A percentile compares a stretch with the other conserved stretches of the same genome.
phyloP scores from a whole-genome alignment of 331 rosid species.

The Prunus yedoensis region DNA sequence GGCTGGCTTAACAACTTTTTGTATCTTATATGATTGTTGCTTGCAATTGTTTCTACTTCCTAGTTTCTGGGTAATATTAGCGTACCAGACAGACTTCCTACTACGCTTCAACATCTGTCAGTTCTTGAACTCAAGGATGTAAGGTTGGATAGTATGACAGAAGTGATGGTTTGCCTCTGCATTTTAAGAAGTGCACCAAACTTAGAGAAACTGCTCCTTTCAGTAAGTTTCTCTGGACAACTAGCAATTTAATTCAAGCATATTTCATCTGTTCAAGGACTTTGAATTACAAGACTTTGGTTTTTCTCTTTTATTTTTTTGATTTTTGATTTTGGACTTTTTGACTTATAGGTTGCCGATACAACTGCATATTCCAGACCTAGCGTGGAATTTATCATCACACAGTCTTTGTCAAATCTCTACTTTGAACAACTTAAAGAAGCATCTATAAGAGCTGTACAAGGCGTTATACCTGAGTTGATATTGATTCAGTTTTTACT shows the following conservation, averaged over 20 bases:
- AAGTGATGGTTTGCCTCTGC: constrained; percentile 11
- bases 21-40: background rate
- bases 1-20: background rate
- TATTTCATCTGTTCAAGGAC: background rate
- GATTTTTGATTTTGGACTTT: background rate
- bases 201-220: constrained; percentile 28
- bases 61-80: constrained; percentile 13
- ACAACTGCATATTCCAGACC: background rate
- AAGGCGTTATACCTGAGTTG: background rate
- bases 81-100: constrained; percentile 25
- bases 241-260: background rate
- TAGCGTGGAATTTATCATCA: background rate
- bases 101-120: constrained; percentile 16
- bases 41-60: constrained; percentile 12
- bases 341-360: background rate
- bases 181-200: constrained; percentile 30
- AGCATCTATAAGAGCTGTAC: constrained; percentile 16
- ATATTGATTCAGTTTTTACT: constrained; percentile 9
- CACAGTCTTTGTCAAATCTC: background rate
- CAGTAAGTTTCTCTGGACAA: constrained; percentile 21
- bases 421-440: constrained; percentile 20
- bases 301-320: background rate
- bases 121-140: constrained; percentile 19
- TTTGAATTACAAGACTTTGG: background rate
- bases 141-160: constrained; percentile 1